Base-by-base conservation (phyloP, 2,329 filamentous ascomycete genomes). In the Fulvia fulva region DNA sequence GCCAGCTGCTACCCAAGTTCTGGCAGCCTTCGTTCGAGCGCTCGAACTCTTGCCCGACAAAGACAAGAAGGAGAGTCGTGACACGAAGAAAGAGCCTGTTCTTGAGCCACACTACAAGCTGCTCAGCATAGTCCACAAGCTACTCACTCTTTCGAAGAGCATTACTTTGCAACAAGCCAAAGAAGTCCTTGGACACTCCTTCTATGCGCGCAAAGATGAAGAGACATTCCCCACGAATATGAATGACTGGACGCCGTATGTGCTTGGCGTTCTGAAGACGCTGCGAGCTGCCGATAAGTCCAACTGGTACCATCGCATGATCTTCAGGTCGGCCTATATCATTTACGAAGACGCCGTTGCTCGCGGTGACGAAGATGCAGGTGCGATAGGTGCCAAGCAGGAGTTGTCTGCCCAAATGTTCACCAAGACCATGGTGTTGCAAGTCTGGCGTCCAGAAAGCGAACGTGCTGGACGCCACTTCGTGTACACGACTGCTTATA, bases 81-180 rank as follows among this genome's bases (percentile, higher is more conserved):
- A 88, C 65, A 80, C 78, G 16, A 79, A 83, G 80, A 69, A 86
- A 37, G 91, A 96, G 60, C 91, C 90, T 0, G 87, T 95, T 23
- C 81, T 97, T 16, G 92, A 96, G 71, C 92, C 92, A 3, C 91
- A 96, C 71, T 96, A 95, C 79, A 96, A 96, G 75, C 87, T 96
- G 21, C 83, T 94, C 34, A 88, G 89, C 1, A 78, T 94, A 22
- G 76, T 91, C 6, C 86, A 95, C 76, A 96, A 97, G 73, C 81
- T 96, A 23, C 88, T 95, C 16, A 78, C 78, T 28, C 71, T 73
- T 25, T 32, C 55, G 74, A 74, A 52, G 71, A 75, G 11, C 71
- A 63, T 68, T 53, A 55, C 69, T 69, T 70, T 79, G 11, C 64
- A 73, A 16, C 75, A 81, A 57, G 83, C 77, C 30, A 75, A 75